Percentiles rank a stretch among this genome's conserved stretches.
Evolutionary conservation across 1,139 yeast genomes (phyloP).

Genomic region (Yamadazyma pseudoaaseri): DNA sequence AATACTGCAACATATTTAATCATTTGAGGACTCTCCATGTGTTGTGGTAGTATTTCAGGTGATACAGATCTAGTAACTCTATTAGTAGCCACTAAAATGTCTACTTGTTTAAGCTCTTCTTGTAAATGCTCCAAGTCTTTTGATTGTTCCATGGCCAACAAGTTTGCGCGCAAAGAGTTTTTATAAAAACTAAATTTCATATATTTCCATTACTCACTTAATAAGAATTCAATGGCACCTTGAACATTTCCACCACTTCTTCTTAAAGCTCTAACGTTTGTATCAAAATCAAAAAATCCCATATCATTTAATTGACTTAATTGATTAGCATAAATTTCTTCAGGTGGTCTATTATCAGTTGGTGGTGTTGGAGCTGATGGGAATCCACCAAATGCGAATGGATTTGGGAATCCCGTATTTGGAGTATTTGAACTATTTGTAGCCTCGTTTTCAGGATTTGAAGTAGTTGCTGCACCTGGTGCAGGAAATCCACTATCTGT

Average conservation of each 20-base stretch:
- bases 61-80: slow-evolving; percentile 2
- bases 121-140: not conserved
- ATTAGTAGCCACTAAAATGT: slow-evolving; percentile 2
- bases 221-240: slow-evolving; percentile 89
- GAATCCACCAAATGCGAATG: slow-evolving; percentile 50
- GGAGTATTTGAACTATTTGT: slow-evolving; percentile 11
- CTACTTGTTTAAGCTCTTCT: not conserved
- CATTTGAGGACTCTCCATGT: not conserved
- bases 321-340: slow-evolving; percentile 88
- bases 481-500: slow-evolving; percentile 54
- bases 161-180: not conserved
- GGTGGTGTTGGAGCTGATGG: slow-evolving; percentile 26
- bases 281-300: slow-evolving; percentile 93
- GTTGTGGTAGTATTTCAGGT: not conserved
- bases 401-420: slow-evolving; percentile 25
- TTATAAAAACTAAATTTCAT: not conserved
- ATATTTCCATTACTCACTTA: slow-evolving; percentile 23
- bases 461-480: slow-evolving; percentile 48
- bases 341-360: slow-evolving; percentile 87
- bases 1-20: not conserved
- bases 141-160: not conserved
- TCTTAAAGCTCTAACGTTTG: slow-evolving; percentile 86
- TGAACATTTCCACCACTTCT: slow-evolving; percentile 97
- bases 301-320: slow-evolving; percentile 91
- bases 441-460: slow-evolving; percentile 21